Base-by-base conservation (phyloP, 139 green algal genomes). In the Chara braunii region DNA sequence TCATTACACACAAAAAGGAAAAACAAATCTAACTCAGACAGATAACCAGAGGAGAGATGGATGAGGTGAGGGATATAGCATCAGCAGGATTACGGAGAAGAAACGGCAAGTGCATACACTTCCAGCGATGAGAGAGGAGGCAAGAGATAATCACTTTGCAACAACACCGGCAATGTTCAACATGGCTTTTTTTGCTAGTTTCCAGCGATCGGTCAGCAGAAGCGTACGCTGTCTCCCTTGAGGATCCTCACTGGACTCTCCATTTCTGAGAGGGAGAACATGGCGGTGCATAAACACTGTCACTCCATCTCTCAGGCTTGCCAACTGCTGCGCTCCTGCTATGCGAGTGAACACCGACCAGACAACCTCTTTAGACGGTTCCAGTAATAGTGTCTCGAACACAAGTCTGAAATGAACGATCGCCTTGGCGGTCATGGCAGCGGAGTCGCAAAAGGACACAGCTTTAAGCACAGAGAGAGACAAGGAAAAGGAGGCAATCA, bases 381-480 rank as follows among this genome's bases (percentile, higher is more conserved):
- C 63, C 18, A 60, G 8, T 3, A 72, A 54, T 3, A 72, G 63
- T 12, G 14, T 11, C 52, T 70, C 61, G 52, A 70, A 26, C 11
- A 70, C 29, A 30, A 70, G n/a, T 6, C 61, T 51, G 61, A 70
- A 70, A n/a, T 70, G 52, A 11, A 70, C 11, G n/a, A 70, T 23
- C 9, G 7, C 54, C 7, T 53, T 50, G 12, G 61, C 8, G 6
- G 9, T 29, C 61, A 70, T 70, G 22, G 22, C 9, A 8, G 8
- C 7, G 6, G 52, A 22, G 61, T 70, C 61, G 12, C 7, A 22
- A 53, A 70, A 70, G 9, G 65, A 51, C 52, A 67, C 58, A 6
- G 43, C 58, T 37, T 77, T 77, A 18, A 77, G 59, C 48, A 70
- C 33, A 11, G 68, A 63, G 1, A 77, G 50, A 22, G 59, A 55